Base-by-base conservation (phyloP, 768 basidiomycete genomes). In the Agrocybe pediades region DNA sequence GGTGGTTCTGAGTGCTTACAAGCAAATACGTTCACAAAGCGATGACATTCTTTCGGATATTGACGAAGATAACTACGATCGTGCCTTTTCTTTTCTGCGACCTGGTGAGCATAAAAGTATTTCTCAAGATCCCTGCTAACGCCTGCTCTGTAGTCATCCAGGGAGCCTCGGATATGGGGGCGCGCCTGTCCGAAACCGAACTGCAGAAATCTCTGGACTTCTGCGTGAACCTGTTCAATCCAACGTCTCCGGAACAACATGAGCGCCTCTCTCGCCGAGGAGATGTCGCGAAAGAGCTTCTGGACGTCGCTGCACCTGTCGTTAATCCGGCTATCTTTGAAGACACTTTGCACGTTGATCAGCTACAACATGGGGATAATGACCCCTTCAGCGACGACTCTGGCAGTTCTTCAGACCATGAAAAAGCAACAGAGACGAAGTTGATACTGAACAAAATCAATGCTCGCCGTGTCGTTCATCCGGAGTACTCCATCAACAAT, bases 191-290 rank as follows among this genome's bases (percentile, higher is more conserved):
- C 2, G 89, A 88, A 67, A 75, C 72, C 43, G 90, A 92, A 67
- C 77, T 92, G 0, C 86, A 90, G 58, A 83, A 77, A 52, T 87
- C 90, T 16, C 76, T 92, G 20, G 86, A 90, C 66, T 92, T 92
- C 65, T 90, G 88, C 64, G 79, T 84, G 44, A 82, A 85, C 57
- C 76, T 90, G 13, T 90, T 88, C 73, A 81, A 77, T 53, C 87
- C 90, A 6, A 86, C 84, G 2, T 76, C 81, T 8, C 85, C 83
- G 9, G 86, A 85, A 61, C 74, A 82, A 56, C 83, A 83, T 59
- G 75, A 77, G 46, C 72, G 71, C 8, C 65, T 82, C 27, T 67
- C 65, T 13, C 62, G 39, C 23, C 53, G 61, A 19, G 56, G 61
- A 16, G 63, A 62, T 27, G 56, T 74, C 11, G 59, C 64, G 9